Evolutionary conservation across 1,284 basidiomycete species (phyloP).

Genomic region (Rhodotorula sp.): DNA sequence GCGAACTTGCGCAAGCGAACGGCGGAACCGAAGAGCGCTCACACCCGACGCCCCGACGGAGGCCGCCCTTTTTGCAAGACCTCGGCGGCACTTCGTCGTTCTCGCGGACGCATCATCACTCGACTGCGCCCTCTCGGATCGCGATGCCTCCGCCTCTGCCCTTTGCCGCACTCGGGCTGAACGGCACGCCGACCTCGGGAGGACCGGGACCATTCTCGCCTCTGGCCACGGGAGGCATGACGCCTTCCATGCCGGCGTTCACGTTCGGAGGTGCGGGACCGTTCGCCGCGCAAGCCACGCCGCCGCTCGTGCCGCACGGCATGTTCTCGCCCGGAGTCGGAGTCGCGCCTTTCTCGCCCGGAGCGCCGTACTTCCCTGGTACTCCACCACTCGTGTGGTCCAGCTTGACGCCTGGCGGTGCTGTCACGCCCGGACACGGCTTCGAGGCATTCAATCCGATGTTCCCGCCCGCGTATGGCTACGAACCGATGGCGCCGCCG

Average conservation of each 20-base stretch:
- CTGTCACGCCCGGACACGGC: conserved; percentile 23
- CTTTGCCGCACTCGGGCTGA: conserved; percentile 25
- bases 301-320: conserved; percentile 49
- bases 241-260: conserved; percentile 53
- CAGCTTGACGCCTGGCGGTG: conserved; percentile 1
- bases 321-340: conserved; percentile 48
- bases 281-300: conserved; percentile 48
- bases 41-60: not conserved
- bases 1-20: too few species aligned
- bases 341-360: conserved; percentile 45
- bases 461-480: conserved; percentile 16
- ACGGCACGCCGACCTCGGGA: conserved; percentile 9
- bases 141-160: conserved; percentile 43
- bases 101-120: conserved; percentile 11
- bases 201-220: conserved; percentile 28
- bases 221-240: conserved; percentile 43
- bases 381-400: not conserved
- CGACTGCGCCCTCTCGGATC: conserved; percentile 31
- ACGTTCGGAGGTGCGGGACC: conserved; percentile 46
- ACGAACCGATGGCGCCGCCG: not conserved
- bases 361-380: conserved; percentile 27
- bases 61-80: not conserved
- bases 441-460: conserved; percentile 29
- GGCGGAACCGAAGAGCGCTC: not conserved
- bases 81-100: not conserved